Conservation (phyloP, 495 filamentous ascomycete genomes). For the Aspergillus olivimuriae region DNA sequence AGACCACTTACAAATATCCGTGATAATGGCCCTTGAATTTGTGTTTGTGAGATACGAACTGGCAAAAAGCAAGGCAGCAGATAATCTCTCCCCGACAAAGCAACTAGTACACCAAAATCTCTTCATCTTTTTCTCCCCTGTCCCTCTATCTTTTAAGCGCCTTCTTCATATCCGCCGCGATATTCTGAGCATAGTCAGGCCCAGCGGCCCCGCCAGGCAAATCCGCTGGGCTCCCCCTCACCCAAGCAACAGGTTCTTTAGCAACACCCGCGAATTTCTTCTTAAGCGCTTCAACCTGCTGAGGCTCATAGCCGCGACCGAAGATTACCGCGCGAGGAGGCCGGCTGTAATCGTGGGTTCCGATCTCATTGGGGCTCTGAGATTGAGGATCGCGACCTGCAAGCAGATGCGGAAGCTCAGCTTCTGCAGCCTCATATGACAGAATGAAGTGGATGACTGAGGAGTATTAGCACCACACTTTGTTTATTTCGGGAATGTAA, state of each 20-base stretch:
- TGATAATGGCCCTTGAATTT: too few species aligned
- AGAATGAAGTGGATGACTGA: constrained; percentile 26
- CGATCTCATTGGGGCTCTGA: constrained; percentile 15
- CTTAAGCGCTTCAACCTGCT: constrained; percentile 19
- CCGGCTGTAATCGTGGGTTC: constrained; percentile 23
- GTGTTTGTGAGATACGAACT: too few species aligned
- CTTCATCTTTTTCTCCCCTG: constrained; percentile 11
- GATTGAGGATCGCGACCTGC: constrained; percentile 20
- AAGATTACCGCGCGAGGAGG: constrained; percentile 26
- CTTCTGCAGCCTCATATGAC: constrained; percentile 11
- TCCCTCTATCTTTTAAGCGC: constrained; percentile 18
- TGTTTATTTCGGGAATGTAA: constrained; percentile 6
- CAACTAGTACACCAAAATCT: constrained; percentile 11
- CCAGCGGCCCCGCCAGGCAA: constrained; percentile 7
- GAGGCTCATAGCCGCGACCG: constrained; percentile 19
- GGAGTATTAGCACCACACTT: constrained; percentile 5
- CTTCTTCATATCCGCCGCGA: constrained; percentile 12
- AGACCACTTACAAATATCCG: too few species aligned
- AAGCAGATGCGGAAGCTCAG: constrained; percentile 23
- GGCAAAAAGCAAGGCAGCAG: constrained; percentile 2
- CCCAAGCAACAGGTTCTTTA: constrained; percentile 14
- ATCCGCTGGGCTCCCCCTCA: constrained; percentile 14
- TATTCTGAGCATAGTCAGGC: constrained; percentile 14
- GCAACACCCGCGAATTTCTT: constrained; percentile 2
- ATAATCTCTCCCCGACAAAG: constrained; percentile 7